Evolutionary conservation across 2,329 filamentous ascomycete species (phyloP).

Genomic region (Cytospora chrysosperma): DNA sequence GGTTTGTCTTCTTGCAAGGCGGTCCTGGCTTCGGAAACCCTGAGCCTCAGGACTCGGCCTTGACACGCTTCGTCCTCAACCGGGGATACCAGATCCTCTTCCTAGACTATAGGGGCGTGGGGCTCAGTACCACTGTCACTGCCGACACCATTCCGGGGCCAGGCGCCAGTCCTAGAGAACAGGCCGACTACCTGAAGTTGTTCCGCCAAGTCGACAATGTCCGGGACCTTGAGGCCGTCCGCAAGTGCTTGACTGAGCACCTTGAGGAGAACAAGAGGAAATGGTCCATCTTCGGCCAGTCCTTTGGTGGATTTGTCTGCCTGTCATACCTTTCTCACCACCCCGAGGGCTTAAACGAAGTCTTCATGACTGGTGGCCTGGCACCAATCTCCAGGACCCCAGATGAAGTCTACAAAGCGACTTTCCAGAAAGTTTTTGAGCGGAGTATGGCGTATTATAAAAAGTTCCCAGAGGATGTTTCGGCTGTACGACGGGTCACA

Average conservation of each 20-base stretch:
- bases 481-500: constrained; percentile 65
- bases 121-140: constrained; percentile 77
- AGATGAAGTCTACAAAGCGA: constrained; percentile 72
- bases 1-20: constrained; percentile 74
- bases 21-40: constrained; percentile 79
- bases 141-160: constrained; percentile 66
- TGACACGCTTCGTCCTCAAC: constrained; percentile 69
- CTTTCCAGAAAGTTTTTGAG: constrained; percentile 67
- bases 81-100: constrained; percentile 83
- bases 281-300: constrained; percentile 88
- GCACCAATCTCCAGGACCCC: constrained; percentile 71
- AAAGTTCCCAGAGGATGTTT: constrained; percentile 81
- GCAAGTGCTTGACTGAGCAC: constrained; percentile 68
- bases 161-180: constrained; percentile 58
- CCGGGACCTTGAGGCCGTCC: constrained; percentile 81
- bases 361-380: constrained; percentile 81
- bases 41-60: constrained; percentile 69
- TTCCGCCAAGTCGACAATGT: constrained; percentile 93
- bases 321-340: constrained; percentile 81
- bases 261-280: constrained; percentile 64
- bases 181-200: constrained; percentile 77
- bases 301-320: constrained; percentile 85
- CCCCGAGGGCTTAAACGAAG: constrained; percentile 75
- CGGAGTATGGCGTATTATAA: constrained; percentile 77
- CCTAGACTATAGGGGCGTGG: constrained; percentile 90